Evolutionary conservation across 257 asterid genomes (phyloP).

Genomic region (Ligustrum vulgare): DNA sequence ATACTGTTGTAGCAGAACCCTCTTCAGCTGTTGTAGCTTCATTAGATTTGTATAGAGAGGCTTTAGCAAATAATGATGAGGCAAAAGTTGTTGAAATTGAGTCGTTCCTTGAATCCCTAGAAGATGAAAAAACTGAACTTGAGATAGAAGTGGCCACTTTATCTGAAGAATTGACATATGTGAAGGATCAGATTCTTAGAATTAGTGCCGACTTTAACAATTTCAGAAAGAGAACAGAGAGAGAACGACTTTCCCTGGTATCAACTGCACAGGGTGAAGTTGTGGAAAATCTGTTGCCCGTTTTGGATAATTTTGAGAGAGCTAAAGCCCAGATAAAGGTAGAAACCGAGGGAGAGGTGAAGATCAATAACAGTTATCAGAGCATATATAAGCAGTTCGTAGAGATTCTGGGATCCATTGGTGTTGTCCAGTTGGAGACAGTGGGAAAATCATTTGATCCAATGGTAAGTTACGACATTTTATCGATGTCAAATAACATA

Average conservation of each 20-base stretch:
- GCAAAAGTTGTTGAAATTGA: conserved; percentile 62
- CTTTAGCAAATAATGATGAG: conserved; percentile 64
- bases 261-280: conserved; percentile 79
- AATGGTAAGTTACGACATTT: conserved; percentile 44
- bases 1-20: conserved; percentile 40
- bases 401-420: conserved; percentile 71
- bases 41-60: conserved; percentile 59
- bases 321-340: conserved; percentile 73
- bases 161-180: conserved; percentile 61
- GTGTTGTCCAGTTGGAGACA: conserved; percentile 65
- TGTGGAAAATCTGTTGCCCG: conserved; percentile 65
- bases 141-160: conserved; percentile 49
- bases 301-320: conserved; percentile 86
- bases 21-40: conserved; percentile 50
- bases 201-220: conserved; percentile 80
- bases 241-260: conserved; percentile 62
- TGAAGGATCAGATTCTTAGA: conserved; percentile 66
- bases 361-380: conserved; percentile 67
- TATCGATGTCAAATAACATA: neutral
- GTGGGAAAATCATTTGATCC: conserved; percentile 76
- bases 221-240: conserved; percentile 76
- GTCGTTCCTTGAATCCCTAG: conserved; percentile 55
- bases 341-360: conserved; percentile 79
- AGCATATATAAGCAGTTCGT: conserved; percentile 75
- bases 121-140: conserved; percentile 61